These are phyloP conservation scores for Cryphonectria japonica DNA, from an alignment of 2,329 filamentous ascomycete genomes.

Conservation along the genomic window DNA sequence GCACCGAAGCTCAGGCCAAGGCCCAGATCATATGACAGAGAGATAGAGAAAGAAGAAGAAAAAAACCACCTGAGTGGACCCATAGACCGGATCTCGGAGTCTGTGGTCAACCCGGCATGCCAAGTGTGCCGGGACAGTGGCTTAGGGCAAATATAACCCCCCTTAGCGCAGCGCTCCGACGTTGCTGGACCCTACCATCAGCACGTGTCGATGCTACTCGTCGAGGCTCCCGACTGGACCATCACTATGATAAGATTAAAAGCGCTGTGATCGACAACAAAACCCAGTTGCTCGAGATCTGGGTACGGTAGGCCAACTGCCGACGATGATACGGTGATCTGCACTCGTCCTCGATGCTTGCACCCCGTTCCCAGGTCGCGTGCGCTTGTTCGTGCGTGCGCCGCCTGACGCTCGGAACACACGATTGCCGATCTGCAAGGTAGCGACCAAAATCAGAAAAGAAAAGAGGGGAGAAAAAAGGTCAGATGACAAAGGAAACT, in stretches of 20 bases:
- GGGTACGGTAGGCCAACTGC: neutral
- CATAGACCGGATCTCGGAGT: neutral
- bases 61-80: neutral
- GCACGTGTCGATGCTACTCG: neutral
- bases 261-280: neutral
- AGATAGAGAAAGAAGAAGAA: neutral
- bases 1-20: neutral
- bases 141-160: no score
- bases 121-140: neutral
- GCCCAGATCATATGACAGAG: neutral
- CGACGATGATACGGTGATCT: neutral
- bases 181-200: neutral
- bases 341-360: neutral
- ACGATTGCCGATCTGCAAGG: neutral
- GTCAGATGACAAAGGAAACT: neutral
- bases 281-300: neutral
- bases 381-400: no score
- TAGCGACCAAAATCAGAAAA: neutral
- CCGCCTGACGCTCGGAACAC: neutral
- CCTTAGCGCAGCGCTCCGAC: neutral
- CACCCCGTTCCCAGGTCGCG: neutral
- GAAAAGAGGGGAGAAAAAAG: neutral
- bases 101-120: neutral
- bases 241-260: neutral
- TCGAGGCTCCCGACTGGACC: neutral